Percentiles rank a stretch among this genome's conserved stretches.
Conservation (phyloP, 2,329 filamentous ascomycete genomes). For the Thermomyces lanuginosus region DNA sequence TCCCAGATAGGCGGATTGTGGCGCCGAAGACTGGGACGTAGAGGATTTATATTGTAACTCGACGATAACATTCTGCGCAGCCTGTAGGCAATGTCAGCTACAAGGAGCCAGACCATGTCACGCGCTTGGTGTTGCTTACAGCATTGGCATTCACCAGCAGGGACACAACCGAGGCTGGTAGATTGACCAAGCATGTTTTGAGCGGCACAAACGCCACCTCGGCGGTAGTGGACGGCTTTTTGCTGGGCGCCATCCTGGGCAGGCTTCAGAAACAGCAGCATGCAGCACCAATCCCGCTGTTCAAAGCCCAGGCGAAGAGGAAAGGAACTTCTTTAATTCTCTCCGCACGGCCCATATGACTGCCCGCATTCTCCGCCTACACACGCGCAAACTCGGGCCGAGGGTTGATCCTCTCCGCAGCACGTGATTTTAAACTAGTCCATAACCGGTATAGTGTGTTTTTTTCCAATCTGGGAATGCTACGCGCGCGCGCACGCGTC, state of each 20-base stretch:
- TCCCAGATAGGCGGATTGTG: slow-evolving; percentile 67
- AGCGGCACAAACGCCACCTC: slow-evolving; percentile 75
- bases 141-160: slow-evolving; percentile 80
- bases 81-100: slow-evolving; percentile 33
- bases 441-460: not conserved
- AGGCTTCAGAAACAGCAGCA: slow-evolving; percentile 1
- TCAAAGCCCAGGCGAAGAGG: slow-evolving; percentile 1
- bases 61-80: slow-evolving; percentile 89
- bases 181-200: slow-evolving; percentile 88
- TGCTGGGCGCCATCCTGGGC: slow-evolving; percentile 25
- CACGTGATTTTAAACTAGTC: slow-evolving; percentile 2
- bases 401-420: slow-evolving; percentile 8
- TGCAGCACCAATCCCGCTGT: not conserved
- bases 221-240: slow-evolving; percentile 48
- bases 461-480: too few species aligned
- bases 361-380: too few species aligned
- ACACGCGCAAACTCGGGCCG: slow-evolving; percentile 4
- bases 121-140: too few species aligned
- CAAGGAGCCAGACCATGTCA: slow-evolving; percentile 4
- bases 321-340: not conserved
- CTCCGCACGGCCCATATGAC: slow-evolving; percentile 3
- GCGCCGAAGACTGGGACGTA: slow-evolving; percentile 29
- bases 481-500: slow-evolving; percentile 12
- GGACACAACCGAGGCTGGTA: slow-evolving; percentile 69
- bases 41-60: slow-evolving; percentile 63